phyloP scores from a whole-genome alignment of 176 grass and related monocot species.

The Paspalum notatum region DNA sequence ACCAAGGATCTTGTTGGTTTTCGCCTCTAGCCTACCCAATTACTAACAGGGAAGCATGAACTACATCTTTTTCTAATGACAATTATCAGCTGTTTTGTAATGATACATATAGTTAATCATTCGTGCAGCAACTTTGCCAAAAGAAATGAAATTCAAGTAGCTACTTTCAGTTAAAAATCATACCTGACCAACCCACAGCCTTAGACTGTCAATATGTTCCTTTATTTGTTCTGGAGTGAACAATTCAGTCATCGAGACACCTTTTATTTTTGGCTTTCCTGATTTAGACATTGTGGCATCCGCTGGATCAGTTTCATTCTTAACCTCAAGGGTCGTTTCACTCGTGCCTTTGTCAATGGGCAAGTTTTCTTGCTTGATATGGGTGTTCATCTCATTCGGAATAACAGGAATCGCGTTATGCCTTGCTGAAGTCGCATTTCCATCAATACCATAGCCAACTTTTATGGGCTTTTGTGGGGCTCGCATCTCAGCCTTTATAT shows the following conservation, averaged over 20 bases:
- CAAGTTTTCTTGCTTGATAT: constrained; percentile 80
- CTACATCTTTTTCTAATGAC: constrained; percentile 1
- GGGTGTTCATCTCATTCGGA: constrained; percentile 52
- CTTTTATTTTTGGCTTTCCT: constrained; percentile 98
- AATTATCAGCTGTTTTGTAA: constrained; percentile 1
- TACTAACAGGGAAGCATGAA: constrained; percentile 15
- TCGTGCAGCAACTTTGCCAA: constrained; percentile 16
- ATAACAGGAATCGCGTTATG: constrained; percentile 55
- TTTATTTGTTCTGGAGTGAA: constrained; percentile 96
- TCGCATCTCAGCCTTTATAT: constrained; percentile 59
- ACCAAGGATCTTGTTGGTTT: constrained; percentile 6
- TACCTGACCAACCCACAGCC: constrained; percentile 99
- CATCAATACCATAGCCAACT: constrained; percentile 53
- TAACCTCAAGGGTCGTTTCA: constrained; percentile 61
- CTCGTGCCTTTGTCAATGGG: constrained; percentile 58
- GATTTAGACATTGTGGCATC: constrained; percentile 77
- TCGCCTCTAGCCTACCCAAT: not conserved
- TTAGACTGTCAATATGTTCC: constrained; percentile 88
- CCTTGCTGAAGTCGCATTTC: constrained; percentile 46
- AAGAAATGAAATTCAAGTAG: constrained; percentile 19
- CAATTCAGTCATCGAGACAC: constrained; percentile 95
- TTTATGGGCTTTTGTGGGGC: constrained; percentile 50
- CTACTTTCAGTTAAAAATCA: constrained; percentile 11
- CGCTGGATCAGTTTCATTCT: constrained; percentile 71
- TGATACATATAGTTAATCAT: constrained; percentile 19